phyloP scores from a whole-genome alignment of 352 stramenopile genomes.

The Phytophthora fragariaefolia region DNA sequence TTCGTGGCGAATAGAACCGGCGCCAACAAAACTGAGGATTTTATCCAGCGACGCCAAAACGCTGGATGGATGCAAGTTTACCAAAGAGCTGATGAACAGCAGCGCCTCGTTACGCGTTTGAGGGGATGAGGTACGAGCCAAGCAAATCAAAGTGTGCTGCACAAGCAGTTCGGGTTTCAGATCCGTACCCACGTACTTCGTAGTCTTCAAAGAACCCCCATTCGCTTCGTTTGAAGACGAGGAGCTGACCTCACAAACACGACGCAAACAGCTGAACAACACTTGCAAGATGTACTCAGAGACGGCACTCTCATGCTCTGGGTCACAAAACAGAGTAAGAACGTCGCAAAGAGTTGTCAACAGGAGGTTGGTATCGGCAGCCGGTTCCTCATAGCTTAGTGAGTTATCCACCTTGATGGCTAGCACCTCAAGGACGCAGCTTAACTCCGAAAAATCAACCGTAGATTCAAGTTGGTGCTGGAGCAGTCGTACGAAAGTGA shows the following conservation, averaged over 20 bases:
- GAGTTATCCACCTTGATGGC: constrained; percentile 66
- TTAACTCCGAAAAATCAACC: constrained; percentile 56
- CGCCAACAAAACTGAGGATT: constrained; percentile 73
- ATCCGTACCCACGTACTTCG: constrained; percentile 12
- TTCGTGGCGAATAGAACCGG: constrained; percentile 67
- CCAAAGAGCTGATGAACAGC: constrained; percentile 82
- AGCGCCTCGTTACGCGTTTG: constrained; percentile 86
- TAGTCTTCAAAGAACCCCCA: constrained; percentile 25
- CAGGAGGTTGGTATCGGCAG: constrained; percentile 44
- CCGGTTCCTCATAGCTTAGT: constrained; percentile 35
- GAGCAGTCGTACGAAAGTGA: constrained; percentile 63
- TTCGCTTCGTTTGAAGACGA: constrained; percentile 15
- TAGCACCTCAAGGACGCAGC: constrained; percentile 81
- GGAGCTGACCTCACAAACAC: constrained; percentile 57
- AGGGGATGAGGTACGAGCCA: constrained; percentile 67
- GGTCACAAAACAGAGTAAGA: constrained; percentile 61
- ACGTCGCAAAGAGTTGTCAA: constrained; percentile 66
- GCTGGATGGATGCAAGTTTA: constrained; percentile 74
- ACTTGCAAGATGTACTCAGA: constrained; percentile 87
- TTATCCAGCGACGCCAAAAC: constrained; percentile 82
- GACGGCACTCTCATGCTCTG: constrained; percentile 56
- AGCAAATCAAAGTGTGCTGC: constrained; percentile 75
- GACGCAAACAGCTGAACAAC: constrained; percentile 77
- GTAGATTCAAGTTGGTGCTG: constrained; percentile 44
- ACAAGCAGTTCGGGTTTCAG: constrained; percentile 76